Percentiles rank a stretch among this genome's conserved stretches.
These are phyloP conservation scores for Aspergillus brasiliensis DNA, from an alignment of 2,329 filamentous ascomycete species.

Conservation along the genomic window DNA sequence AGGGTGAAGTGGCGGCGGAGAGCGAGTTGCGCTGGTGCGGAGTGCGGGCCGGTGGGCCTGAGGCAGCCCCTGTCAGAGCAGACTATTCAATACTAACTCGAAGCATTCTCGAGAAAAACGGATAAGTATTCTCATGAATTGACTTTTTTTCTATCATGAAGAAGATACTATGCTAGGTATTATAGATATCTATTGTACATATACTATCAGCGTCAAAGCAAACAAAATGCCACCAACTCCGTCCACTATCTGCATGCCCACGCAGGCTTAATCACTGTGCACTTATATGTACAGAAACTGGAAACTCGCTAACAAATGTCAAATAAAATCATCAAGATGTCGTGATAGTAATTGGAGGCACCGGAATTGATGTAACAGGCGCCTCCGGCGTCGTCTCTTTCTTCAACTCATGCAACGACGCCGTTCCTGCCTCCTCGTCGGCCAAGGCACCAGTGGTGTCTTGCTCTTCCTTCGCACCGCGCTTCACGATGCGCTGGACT, in stretches of 20 bases:
- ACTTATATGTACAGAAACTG: not conserved
- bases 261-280: slow-evolving; percentile 1
- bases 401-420: slow-evolving; percentile 12
- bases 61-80: slow-evolving; percentile 4
- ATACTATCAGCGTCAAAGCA: not conserved
- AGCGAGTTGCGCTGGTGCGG: not conserved
- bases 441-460: not conserved
- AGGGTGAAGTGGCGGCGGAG: not conserved
- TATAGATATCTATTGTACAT: not conserved
- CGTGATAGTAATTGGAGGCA: slow-evolving; percentile 45
- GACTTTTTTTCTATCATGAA: not conserved
- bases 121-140: not conserved
- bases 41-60: slow-evolving; percentile 8
- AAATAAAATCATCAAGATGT: slow-evolving; percentile 25
- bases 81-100: no score
- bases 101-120: no score
- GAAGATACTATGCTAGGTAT: not conserved
- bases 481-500: slow-evolving; percentile 15
- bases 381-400: slow-evolving; percentile 19
- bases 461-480: not conserved
- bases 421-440: slow-evolving; percentile 22
- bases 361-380: slow-evolving; percentile 26
- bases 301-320: not conserved
- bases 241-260: not conserved
- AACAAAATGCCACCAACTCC: not conserved